These are phyloP conservation scores for Hibiscus syriacus DNA, from an alignment of 345 rosid genomes.

Conservation along the genomic window DNA sequence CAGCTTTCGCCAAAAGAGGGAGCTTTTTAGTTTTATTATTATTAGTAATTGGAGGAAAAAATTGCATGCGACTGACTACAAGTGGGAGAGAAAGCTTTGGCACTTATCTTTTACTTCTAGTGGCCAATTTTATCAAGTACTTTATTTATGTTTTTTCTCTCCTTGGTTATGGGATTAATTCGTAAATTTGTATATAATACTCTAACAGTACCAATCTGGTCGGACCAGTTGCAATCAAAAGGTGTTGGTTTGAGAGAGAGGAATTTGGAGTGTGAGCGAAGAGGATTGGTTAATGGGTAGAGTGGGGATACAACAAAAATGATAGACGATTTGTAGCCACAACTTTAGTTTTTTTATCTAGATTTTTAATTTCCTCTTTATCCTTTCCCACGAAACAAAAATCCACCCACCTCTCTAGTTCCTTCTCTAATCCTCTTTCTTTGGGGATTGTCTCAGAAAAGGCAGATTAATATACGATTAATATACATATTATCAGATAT, in stretches of 20 bases:
- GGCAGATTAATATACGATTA: too few relatives aligned
- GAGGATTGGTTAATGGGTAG: constrained; percentile 16
- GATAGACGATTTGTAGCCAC: constrained; percentile 56
- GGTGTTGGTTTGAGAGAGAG: neutral
- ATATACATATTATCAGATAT: too few relatives aligned
- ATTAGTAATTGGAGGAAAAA: constrained; percentile 1
- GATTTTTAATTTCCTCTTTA: constrained; percentile 18
- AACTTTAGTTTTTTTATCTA: constrained; percentile 30
- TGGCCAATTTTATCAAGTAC: neutral
- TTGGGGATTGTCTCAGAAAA: too few relatives aligned
- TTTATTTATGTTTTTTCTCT: too few relatives aligned
- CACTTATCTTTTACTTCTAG: neutral
- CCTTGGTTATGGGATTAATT: neutral
- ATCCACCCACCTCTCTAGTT: constrained; percentile 26
- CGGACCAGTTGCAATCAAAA: constrained; percentile 7
- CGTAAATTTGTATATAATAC: neutral
- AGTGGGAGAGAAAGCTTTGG: neutral
- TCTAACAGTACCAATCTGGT: neutral
- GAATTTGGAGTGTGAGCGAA: constrained; percentile 18
- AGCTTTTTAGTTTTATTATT: neutral
- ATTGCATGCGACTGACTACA: constrained; percentile 2
- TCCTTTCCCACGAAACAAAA: constrained; percentile 21
- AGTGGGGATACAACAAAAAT: constrained; percentile 30
- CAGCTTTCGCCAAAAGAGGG: neutral
- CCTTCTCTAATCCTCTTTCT: constrained; percentile 28